Conservation (phyloP, 257 asterid genomes). For the Phtheirospermum japonicum region DNA sequence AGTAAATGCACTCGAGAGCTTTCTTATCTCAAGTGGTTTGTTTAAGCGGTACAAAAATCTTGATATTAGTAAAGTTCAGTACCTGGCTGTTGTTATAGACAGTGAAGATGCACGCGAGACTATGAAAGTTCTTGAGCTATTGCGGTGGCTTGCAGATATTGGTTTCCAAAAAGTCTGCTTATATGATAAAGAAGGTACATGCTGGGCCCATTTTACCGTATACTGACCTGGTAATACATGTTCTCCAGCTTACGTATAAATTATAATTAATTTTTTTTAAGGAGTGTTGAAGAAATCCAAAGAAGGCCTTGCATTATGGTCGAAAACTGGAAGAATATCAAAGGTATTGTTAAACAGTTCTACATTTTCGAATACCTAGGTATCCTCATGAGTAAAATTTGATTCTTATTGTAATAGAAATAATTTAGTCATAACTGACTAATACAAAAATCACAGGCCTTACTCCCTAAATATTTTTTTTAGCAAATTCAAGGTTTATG, state of each 20-base stretch:
- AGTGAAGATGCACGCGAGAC: slow-evolving; percentile 81
- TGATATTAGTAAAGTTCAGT: slow-evolving; percentile 64
- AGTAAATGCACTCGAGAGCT: slow-evolving; percentile 56
- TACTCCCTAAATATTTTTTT: neutral
- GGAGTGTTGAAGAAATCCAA: slow-evolving; percentile 80
- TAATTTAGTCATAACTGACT: neutral
- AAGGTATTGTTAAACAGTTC: slow-evolving; percentile 43
- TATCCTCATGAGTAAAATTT: neutral
- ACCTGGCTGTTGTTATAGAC: slow-evolving; percentile 86
- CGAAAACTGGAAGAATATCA: slow-evolving; percentile 39
- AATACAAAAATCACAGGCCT: neutral
- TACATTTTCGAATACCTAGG: slow-evolving; percentile 5
- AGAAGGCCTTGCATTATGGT: slow-evolving; percentile 51
- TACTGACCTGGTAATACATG: slow-evolving; percentile 12
- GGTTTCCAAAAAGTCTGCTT: slow-evolving; percentile 74
- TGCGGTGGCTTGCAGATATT: slow-evolving; percentile 66
- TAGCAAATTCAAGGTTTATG: neutral
- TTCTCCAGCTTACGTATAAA: slow-evolving; percentile 11
- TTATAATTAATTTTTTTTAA: slow-evolving; percentile 26
- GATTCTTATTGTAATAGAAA: too few species aligned
- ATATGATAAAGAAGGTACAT: slow-evolving; percentile 79
- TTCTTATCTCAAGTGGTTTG: slow-evolving; percentile 63
- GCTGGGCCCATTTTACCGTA: slow-evolving; percentile 15
- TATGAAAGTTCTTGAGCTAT: slow-evolving; percentile 58
- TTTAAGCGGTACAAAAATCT: slow-evolving; percentile 49